A percentile compares a stretch with the other conserved stretches of the same genome.
phyloP scores from a whole-genome alignment of 495 filamentous ascomycete species.

The Penicillium cosmopolitanum region DNA sequence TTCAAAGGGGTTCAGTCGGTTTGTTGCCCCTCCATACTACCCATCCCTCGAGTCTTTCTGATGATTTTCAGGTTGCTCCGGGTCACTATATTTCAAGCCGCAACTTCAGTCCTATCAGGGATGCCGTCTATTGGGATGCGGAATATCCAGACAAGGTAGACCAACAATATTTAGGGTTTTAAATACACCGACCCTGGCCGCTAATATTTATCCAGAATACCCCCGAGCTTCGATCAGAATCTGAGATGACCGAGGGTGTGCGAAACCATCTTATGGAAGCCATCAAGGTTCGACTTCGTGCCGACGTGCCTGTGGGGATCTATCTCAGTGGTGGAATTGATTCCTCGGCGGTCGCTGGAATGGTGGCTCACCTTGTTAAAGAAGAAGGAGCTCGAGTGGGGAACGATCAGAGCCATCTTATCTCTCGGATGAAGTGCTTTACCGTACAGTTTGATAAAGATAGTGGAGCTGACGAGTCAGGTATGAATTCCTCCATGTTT shows the following conservation, averaged over 20 bases:
- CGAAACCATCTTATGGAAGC: constrained; percentile 48
- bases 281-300: constrained; percentile 50
- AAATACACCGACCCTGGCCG: not conserved
- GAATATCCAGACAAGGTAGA: constrained; percentile 52
- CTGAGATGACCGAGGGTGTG: constrained; percentile 51
- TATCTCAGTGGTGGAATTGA: constrained; percentile 59
- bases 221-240: constrained; percentile 37
- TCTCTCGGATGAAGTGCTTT: constrained; percentile 45
- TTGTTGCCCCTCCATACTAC: not conserved
- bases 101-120: constrained; percentile 27
- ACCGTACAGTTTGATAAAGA: constrained; percentile 51
- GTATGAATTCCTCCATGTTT: constrained; percentile 21
- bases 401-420: constrained; percentile 5
- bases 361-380: constrained; percentile 50
- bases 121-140: constrained; percentile 51
- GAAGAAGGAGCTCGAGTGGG: constrained; percentile 32
- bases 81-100: constrained; percentile 32
- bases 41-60: not conserved
- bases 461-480: constrained; percentile 50
- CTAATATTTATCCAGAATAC: constrained; percentile 16
- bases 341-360: constrained; percentile 55
- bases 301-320: constrained; percentile 57
- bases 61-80: constrained; percentile 24
- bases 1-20: constrained; percentile 45
- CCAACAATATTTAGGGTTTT: not conserved